These are phyloP conservation scores for Candida anutae DNA, from an alignment of 1,139 yeast species.

Conservation along the genomic window DNA sequence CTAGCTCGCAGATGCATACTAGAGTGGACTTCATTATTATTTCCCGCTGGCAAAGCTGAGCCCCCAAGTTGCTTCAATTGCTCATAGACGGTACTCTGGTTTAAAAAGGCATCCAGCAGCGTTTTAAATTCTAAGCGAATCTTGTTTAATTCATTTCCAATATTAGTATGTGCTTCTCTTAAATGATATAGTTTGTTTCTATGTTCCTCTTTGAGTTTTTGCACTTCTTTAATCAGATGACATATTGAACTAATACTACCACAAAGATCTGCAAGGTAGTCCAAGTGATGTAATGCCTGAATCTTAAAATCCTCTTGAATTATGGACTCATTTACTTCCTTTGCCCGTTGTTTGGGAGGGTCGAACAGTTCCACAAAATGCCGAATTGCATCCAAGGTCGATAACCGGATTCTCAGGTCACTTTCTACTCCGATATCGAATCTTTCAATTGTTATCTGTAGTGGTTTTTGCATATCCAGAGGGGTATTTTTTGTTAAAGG, in stretches of 20 bases:
- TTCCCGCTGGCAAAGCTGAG: no score
- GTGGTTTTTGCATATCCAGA: constrained; percentile 19
- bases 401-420: constrained; percentile 20
- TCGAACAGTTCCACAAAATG: constrained; percentile 23
- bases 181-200: constrained; percentile 33
- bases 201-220: constrained; percentile 30
- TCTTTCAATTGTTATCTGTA: constrained; percentile 23
- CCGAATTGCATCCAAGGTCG: constrained; percentile 31
- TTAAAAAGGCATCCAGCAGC: constrained; percentile 13
- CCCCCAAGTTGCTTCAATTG: constrained; percentile 3
- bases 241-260: constrained; percentile 35
- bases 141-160: constrained; percentile 33
- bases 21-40: constrained; percentile 8
- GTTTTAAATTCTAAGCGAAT: constrained; percentile 24
- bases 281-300: constrained; percentile 23
- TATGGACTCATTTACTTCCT: constrained; percentile 10
- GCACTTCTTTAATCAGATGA: constrained; percentile 27
- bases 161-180: constrained; percentile 27
- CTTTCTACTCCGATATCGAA: constrained; percentile 14
- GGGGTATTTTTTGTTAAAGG: constrained; percentile 8
- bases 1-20: background rate
- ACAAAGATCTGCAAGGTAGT: constrained; percentile 27
- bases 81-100: background rate
- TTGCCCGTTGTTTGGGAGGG: constrained; percentile 12
- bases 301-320: constrained; percentile 20